Percentiles rank a stretch among this genome's conserved stretches.
phyloP scores from a whole-genome alignment of 805 yeast species.

The Saccharomyces eubayanus region DNA sequence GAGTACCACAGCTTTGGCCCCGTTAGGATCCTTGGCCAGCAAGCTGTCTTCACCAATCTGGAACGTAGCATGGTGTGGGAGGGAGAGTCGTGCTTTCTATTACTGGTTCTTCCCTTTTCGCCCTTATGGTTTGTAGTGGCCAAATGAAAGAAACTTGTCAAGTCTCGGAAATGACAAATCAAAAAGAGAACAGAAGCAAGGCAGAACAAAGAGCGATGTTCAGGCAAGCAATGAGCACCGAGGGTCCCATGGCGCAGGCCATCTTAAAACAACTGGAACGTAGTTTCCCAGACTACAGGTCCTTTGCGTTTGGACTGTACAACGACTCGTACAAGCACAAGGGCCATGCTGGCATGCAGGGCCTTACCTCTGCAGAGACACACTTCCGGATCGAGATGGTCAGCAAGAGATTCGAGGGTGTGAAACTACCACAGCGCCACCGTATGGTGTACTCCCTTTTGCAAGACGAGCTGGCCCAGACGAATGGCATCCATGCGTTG shows the following conservation, averaged over 20 bases:
- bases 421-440: conserved; percentile 66
- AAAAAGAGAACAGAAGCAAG: neutral
- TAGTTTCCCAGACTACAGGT: conserved; percentile 34
- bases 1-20: neutral
- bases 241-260: conserved; percentile 41
- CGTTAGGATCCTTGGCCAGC: neutral
- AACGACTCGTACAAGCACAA: conserved; percentile 88
- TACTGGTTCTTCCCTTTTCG: neutral
- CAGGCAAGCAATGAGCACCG: conserved; percentile 10
- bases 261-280: conserved; percentile 39
- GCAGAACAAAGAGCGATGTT: neutral
- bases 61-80: neutral
- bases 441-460: conserved; percentile 61
- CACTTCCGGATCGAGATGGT: conserved; percentile 74
- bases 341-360: conserved; percentile 75
- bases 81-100: neutral
- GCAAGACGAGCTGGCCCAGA: conserved; percentile 52
- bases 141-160: neutral
- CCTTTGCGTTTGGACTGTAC: conserved; percentile 42
- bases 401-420: conserved; percentile 58
- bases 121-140: neutral
- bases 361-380: conserved; percentile 69
- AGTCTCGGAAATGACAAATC: neutral
- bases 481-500: conserved; percentile 77
- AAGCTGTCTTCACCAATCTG: neutral